Evolutionary conservation across 2,329 filamentous ascomycete species (phyloP).

Genomic region (Mycosphaerelloides madeirae): DNA sequence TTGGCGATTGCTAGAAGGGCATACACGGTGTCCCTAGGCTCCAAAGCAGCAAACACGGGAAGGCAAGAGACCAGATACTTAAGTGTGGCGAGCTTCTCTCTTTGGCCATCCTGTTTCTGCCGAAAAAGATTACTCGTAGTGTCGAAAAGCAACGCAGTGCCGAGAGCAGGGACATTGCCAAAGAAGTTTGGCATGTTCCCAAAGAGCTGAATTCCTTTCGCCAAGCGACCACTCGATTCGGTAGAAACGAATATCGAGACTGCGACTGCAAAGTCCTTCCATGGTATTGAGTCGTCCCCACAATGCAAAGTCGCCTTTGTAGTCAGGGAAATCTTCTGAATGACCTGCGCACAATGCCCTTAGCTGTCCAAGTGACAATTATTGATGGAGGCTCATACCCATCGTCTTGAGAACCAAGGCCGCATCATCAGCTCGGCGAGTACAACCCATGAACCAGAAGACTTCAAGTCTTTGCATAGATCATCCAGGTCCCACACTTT

Average conservation of each 20-base stretch:
- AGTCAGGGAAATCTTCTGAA: constrained; percentile 13
- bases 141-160: constrained; percentile 21
- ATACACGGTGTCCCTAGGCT: constrained; percentile 10
- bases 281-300: constrained; percentile 11
- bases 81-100: constrained; percentile 21
- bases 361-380: too few relatives aligned
- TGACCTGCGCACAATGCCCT: too few relatives aligned
- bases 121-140: constrained; percentile 11
- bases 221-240: too few relatives aligned
- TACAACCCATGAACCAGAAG: too few relatives aligned
- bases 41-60: constrained; percentile 7
- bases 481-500: background rate
- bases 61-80: constrained; percentile 20
- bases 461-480: background rate
- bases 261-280: constrained; percentile 15
- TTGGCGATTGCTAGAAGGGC: constrained; percentile 9
- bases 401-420: constrained; percentile 17
- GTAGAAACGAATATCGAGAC: constrained; percentile 5
- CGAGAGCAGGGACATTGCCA: constrained; percentile 14
- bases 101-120: constrained; percentile 8
- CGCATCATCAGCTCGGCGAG: constrained; percentile 9
- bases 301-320: constrained; percentile 16
- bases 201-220: too few relatives aligned
- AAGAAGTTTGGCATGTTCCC: too few relatives aligned
- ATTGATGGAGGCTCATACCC: too few relatives aligned